phyloP scores from a whole-genome alignment of 331 rosid genomes.

The Dryas integrifolia region DNA sequence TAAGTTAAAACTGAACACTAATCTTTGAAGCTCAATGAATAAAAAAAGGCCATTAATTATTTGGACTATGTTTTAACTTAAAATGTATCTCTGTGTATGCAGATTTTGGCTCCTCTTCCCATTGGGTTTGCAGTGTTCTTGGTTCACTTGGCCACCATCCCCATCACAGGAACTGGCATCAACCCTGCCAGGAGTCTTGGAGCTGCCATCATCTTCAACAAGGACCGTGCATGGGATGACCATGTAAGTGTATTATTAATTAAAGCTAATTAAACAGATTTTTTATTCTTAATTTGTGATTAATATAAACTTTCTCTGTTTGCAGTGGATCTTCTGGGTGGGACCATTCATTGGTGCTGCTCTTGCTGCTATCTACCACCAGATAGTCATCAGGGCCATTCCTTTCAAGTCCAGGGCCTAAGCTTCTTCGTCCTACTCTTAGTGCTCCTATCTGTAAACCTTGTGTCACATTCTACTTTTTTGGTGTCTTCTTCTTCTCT shows the following conservation, averaged over 20 bases:
- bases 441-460: not conserved
- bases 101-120: conserved; percentile 95
- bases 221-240: conserved; percentile 70
- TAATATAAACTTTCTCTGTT: not conserved
- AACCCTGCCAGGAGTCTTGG: conserved; percentile 97
- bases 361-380: conserved; percentile 87
- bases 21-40: conserved; percentile 10
- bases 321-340: conserved; percentile 96
- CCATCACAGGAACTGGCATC: conserved; percentile 88
- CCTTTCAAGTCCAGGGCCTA: conserved; percentile 76
- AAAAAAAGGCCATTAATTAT: not conserved
- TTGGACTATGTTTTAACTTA: not conserved
- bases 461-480: not conserved
- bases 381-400: conserved; percentile 84
- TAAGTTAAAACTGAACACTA: not conserved
- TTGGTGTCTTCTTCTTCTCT: not conserved
- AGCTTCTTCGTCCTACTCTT: not conserved
- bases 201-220: conserved; percentile 84
- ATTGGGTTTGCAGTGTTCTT: conserved; percentile 92
- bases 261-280: not conserved
- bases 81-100: not conserved
- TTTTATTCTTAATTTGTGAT: not conserved
- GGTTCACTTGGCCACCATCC: conserved; percentile 96
- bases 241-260: conserved; percentile 35
- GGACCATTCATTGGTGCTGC: conserved; percentile 95